phyloP scores from a whole-genome alignment of 192 early-diverging fungal species.

The Entomortierella chlamydospora region DNA sequence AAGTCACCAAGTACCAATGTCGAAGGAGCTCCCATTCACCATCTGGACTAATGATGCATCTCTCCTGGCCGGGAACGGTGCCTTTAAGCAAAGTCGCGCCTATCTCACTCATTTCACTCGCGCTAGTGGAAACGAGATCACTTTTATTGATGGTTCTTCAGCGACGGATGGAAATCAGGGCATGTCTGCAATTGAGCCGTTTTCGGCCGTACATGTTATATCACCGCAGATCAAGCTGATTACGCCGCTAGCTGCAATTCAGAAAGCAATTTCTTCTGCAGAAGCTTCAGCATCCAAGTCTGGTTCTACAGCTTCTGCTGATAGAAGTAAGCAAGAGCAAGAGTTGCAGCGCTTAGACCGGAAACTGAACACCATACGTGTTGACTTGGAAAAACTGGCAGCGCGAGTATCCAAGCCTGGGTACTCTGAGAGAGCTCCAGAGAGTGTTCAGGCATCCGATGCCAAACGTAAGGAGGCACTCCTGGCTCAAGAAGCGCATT shows the following conservation, averaged over 20 bases:
- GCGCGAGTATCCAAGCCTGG: conserved; percentile 16
- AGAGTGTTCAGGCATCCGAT: conserved; percentile 17
- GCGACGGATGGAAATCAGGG: not conserved
- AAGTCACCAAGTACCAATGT: conserved; percentile 59
- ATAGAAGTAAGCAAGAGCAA: conserved; percentile 18
- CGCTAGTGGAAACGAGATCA: conserved; percentile 19
- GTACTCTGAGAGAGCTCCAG: conserved; percentile 30
- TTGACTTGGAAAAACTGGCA: conserved; percentile 27
- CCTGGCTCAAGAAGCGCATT: conserved; percentile 34
- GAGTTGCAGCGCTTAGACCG: conserved; percentile 30
- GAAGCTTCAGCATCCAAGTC: not conserved
- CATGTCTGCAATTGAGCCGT: conserved; percentile 9
- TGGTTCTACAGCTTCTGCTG: not conserved
- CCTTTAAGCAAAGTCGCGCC: conserved; percentile 13
- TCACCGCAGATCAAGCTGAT: conserved; percentile 31
- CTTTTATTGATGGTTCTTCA: conserved; percentile 15
- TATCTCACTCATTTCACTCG: conserved; percentile 39
- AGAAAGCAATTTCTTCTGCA: conserved; percentile 22
- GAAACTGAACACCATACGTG: conserved; percentile 20
- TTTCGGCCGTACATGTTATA: conserved; percentile 18
- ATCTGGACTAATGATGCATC: conserved; percentile 55
- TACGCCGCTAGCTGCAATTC: conserved; percentile 35
- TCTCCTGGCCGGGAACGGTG: conserved; percentile 37
- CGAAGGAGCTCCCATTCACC: conserved; percentile 57
- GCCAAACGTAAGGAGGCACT: conserved; percentile 17